Conservation (phyloP, 208 protist species). For the Wallacemonas sp. region DNA sequence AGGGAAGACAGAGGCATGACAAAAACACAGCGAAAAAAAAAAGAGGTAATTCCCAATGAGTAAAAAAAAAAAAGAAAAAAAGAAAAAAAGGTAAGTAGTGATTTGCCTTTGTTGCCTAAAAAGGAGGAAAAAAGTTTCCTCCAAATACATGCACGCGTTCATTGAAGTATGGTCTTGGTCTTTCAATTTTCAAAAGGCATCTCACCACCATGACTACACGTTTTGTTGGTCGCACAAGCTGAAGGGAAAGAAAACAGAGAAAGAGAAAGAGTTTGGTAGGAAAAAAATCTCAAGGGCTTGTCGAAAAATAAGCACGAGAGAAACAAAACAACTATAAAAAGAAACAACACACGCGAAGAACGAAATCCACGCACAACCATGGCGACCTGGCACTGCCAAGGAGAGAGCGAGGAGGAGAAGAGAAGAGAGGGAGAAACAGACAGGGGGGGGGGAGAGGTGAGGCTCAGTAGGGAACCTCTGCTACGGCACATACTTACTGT, state of each 20-base stretch:
- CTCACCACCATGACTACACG: background rate
- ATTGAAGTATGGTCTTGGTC: background rate
- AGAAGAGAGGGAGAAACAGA: background rate
- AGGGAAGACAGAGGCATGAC: background rate
- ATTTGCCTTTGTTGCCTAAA: conserved; percentile 1
- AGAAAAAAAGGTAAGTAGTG: conserved; percentile 11
- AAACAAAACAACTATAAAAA: background rate
- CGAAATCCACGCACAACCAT: too few species aligned
- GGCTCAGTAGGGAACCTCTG: too few species aligned
- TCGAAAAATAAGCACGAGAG: background rate
- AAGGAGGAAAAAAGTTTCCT: conserved; percentile 13
- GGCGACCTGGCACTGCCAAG: background rate
- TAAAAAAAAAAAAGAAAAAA: conserved; percentile 14
- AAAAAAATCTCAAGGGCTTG: background rate
- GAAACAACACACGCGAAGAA: too few species aligned
- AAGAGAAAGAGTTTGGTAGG: conserved; percentile 8
- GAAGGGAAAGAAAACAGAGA: conserved; percentile 35
- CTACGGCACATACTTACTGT: too few species aligned
- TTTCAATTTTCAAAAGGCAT: background rate
- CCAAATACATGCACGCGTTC: conserved; percentile 8
- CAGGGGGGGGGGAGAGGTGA: background rate
- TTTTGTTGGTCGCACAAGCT: conserved; percentile 12
- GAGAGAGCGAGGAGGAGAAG: background rate
- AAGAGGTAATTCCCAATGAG: conserved; percentile 24
- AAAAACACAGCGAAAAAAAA: conserved; percentile 19